A percentile compares a stretch with the other conserved stretches of the same genome.
phyloP scores from a whole-genome alignment of 192 early-diverging fungal species.

The Dissophora globulifera region DNA sequence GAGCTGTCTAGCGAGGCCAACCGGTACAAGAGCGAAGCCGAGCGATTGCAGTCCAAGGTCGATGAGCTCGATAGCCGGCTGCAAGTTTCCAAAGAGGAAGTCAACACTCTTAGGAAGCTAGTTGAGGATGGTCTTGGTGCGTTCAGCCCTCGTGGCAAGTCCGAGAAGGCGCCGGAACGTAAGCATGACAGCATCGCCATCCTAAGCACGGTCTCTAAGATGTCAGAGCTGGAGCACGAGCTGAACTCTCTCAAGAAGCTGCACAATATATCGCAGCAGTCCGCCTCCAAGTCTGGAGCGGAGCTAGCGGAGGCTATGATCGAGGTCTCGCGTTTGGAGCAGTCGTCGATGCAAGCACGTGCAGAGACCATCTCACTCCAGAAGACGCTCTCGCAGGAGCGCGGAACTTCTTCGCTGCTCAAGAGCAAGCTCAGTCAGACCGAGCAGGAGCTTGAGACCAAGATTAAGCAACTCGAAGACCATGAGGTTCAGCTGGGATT shows the following conservation, averaged over 20 bases:
- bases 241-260: constrained; percentile 45
- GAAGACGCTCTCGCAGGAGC: constrained; percentile 56
- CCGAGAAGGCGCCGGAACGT: constrained; percentile 8
- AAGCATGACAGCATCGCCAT: constrained; percentile 54
- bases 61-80: constrained; percentile 54
- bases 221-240: constrained; percentile 54
- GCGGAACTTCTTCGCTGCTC: constrained; percentile 49
- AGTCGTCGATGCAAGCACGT: constrained; percentile 56
- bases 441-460: constrained; percentile 53
- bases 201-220: constrained; percentile 33
- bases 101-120: constrained; percentile 46
- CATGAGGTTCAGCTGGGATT: constrained; percentile 64
- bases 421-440: constrained; percentile 47
- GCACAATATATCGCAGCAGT: constrained; percentile 26
- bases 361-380: constrained; percentile 55
- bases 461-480: constrained; percentile 59
- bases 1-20: constrained; percentile 43
- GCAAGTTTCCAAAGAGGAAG: constrained; percentile 55
- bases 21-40: constrained; percentile 50
- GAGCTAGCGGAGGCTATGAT: constrained; percentile 57
- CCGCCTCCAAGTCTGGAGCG: constrained; percentile 35
- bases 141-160: constrained; percentile 36
- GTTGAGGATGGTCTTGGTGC: constrained; percentile 56
- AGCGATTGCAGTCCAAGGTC: constrained; percentile 49
- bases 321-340: constrained; percentile 59